Conservation (phyloP, 768 basidiomycete genomes). For the Suillus occidentalis region DNA sequence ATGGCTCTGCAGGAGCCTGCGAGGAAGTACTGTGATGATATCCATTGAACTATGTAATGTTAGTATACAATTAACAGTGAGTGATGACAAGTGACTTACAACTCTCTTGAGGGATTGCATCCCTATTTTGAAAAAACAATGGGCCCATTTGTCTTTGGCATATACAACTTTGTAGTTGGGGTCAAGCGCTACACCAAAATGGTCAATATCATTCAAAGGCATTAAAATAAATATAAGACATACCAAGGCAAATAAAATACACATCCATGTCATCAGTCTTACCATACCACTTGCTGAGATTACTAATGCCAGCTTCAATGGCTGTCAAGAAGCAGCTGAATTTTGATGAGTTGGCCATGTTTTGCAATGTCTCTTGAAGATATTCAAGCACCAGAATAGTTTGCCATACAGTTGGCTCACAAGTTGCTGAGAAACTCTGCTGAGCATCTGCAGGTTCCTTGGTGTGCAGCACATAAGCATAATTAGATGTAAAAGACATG, state of each 20-base stretch:
- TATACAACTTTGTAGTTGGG: conserved; percentile 3
- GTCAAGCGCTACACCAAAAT: neutral
- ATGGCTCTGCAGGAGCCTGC: too few species aligned
- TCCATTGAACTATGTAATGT: too few species aligned
- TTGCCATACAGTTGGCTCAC: conserved; percentile 23
- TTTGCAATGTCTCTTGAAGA: conserved; percentile 17
- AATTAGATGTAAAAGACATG: too few species aligned
- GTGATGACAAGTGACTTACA: neutral
- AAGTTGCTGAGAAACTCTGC: conserved; percentile 19
- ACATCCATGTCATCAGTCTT: neutral
- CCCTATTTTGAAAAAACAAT: neutral
- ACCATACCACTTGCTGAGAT: neutral
- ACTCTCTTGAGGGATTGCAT: neutral
- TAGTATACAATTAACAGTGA: neutral
- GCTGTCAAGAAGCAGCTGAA: conserved; percentile 9
- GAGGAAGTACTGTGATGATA: too few species aligned
- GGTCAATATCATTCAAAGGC: neutral
- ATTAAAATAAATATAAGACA: neutral
- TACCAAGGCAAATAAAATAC: conserved; percentile 3
- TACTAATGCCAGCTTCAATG: conserved; percentile 9
- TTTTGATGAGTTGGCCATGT: conserved; percentile 11
- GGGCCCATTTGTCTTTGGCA: neutral
- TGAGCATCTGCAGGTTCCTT: conserved; percentile 6
- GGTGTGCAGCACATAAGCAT: too few species aligned
- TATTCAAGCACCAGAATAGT: conserved; percentile 19